Percentiles rank a stretch among this genome's conserved stretches.
Conservation (phyloP, 352 stramenopile species). For the Peronospora tabacina region DNA sequence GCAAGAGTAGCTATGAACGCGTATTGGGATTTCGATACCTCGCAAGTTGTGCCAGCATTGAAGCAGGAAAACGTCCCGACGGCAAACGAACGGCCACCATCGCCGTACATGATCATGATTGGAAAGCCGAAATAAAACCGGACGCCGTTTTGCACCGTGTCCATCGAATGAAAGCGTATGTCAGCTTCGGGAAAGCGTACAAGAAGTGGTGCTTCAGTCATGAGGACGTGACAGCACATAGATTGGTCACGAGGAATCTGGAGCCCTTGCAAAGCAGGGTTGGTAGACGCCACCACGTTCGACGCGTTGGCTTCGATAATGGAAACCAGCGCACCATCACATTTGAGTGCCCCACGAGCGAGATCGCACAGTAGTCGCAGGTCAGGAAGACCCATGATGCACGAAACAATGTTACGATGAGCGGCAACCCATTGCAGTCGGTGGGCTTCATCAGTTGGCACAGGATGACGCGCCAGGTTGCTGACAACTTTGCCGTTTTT, state of each 20-base stretch:
- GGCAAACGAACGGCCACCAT: slow-evolving; percentile 23
- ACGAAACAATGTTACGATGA: slow-evolving; percentile 26
- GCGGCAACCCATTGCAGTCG: slow-evolving; percentile 34
- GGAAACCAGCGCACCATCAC: slow-evolving; percentile 39
- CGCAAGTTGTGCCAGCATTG: slow-evolving; percentile 28
- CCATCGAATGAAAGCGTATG: slow-evolving; percentile 44
- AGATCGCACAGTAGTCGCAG: slow-evolving; percentile 60
- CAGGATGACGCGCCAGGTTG: slow-evolving; percentile 25
- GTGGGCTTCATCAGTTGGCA: slow-evolving; percentile 33
- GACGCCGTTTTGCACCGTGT: slow-evolving; percentile 28
- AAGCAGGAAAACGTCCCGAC: slow-evolving; percentile 54
- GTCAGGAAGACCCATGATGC: slow-evolving; percentile 44
- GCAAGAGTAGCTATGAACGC: slow-evolving; percentile 35
- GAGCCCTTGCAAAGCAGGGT: slow-evolving; percentile 23
- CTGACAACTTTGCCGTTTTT: slow-evolving; percentile 5
- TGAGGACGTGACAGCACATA: slow-evolving; percentile 53
- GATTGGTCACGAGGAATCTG: slow-evolving; percentile 38
- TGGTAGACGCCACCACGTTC: slow-evolving; percentile 42
- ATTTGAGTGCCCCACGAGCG: slow-evolving; percentile 40
- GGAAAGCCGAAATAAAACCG: slow-evolving; percentile 67
- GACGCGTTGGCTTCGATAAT: slow-evolving; percentile 32
- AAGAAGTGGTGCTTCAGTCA: slow-evolving; percentile 43
- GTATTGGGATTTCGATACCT: slow-evolving; percentile 55
- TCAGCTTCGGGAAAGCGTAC: slow-evolving; percentile 49
- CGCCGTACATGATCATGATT: slow-evolving; percentile 21